These are phyloP conservation scores for Sporisorium reilianum DNA, from an alignment of 1,284 basidiomycete species.

Conservation along the genomic window DNA sequence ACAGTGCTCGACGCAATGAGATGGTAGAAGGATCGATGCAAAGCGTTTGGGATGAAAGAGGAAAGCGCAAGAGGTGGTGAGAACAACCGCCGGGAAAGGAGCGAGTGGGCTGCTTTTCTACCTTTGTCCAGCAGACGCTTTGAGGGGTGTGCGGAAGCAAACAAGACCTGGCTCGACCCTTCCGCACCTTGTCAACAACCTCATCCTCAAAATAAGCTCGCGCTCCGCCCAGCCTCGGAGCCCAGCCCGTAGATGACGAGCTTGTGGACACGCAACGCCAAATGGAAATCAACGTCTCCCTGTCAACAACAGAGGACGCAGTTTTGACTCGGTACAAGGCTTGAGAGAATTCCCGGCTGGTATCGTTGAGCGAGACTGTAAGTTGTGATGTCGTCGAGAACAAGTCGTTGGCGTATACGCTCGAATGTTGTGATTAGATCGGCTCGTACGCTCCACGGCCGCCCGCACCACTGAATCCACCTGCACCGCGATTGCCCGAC, in stretches of 20 bases:
- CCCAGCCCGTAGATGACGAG: not conserved
- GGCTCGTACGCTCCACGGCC: conserved; percentile 52
- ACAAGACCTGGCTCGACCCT: not conserved
- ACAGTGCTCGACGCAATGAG: not conserved
- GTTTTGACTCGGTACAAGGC: not conserved
- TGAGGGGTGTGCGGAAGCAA: not conserved
- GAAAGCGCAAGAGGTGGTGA: not conserved
- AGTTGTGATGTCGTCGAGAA: not conserved
- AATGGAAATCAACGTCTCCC: not conserved
- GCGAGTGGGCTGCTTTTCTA: not conserved
- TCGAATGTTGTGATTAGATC: conserved; percentile 14
- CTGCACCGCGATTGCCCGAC: conserved; percentile 32
- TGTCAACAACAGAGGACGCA: no score
- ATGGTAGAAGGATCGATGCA: not conserved
- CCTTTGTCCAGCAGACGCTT: not conserved
- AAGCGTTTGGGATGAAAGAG: not conserved
- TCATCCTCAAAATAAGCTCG: not conserved
- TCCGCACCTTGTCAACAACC: conserved; percentile 2
- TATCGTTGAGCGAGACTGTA: conserved; percentile 1
- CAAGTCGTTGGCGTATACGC: no score
- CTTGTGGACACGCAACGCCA: conserved; percentile 1
- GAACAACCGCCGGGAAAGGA: not conserved
- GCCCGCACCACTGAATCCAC: conserved; percentile 37
- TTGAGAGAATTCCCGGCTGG: not conserved
- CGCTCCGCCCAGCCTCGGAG: not conserved